Evolutionary conservation across 2,329 filamentous ascomycete species (phyloP), one percentile per base, ranked within the genome.

Genomic region (Thelonectria discophora): DNA sequence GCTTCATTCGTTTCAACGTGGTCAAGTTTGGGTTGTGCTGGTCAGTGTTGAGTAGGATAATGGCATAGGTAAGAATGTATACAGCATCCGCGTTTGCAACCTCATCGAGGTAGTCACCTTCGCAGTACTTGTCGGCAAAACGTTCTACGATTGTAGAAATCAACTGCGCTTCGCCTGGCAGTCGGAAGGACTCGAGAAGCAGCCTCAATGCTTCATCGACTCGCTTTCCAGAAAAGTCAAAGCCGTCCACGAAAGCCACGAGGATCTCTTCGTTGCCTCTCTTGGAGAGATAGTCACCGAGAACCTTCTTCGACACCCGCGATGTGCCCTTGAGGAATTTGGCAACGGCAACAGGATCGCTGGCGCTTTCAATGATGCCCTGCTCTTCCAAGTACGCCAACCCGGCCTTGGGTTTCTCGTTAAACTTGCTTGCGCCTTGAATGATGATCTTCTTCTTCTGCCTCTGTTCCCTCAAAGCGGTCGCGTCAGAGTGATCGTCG

Each of bases 21-120:
- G 88, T 93, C 64, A 98, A 78, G 69, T 97, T 98, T 0, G 93
- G 94, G 72, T 97, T 99, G 76, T 98, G 95, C 71, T 96, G 91
- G 74, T 99, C 95, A 1, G 94, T 97, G 73, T 99, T 99, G 58
- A 99, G 82, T 87, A 99, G 93, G 76, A 99, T 97, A 72, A 97
- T 96, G 39, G 94, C 95, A 74, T 99, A 99, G 0, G 92, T 94
- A 53, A 99, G 82, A 49, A 99, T 88, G 72, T 92, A 99, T 20
- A 95, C 89, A 8, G 93, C 88, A 75, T 99, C 95, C 69, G 92
- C 90, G 72, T 97, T 89, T 7, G 89, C 90, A 65, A 98, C 88
- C 20, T 89, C 90, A 55, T 90, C 86, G 0, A 91, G 90, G 24
- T 87, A 84, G 6, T 86, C 87, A 61, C 86, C 87, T 9, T 85